These are phyloP conservation scores for Mycosarcoma mackinlayi DNA, from an alignment of 1,284 basidiomycete species.

Conservation along the genomic window DNA sequence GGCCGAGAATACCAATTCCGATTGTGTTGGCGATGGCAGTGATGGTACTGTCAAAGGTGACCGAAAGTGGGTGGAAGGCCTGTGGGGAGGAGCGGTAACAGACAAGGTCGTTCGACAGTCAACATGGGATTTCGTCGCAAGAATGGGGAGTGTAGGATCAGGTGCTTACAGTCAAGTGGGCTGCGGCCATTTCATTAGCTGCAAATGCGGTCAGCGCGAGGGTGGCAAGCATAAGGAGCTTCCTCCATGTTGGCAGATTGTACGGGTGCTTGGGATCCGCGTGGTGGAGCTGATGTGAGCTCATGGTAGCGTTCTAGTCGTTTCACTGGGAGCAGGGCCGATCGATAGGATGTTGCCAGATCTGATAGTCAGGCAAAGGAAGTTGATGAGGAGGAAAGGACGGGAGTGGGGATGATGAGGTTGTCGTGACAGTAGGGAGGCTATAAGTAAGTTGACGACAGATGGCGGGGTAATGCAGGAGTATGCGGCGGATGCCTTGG, in stretches of 20 bases:
- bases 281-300: slow-evolving; percentile 28
- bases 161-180: slow-evolving; percentile 51
- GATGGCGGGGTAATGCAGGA: neutral
- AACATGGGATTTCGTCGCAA: neutral
- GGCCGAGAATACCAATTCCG: slow-evolving; percentile 68
- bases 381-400: neutral
- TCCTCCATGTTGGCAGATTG: slow-evolving; percentile 59
- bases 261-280: slow-evolving; percentile 49
- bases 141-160: neutral
- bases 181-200: slow-evolving; percentile 62
- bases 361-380: no score
- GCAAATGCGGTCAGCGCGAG: slow-evolving; percentile 59
- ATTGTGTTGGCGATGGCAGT: slow-evolving; percentile 66
- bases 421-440: neutral
- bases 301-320: slow-evolving; percentile 11
- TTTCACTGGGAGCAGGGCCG: no score
- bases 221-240: slow-evolving; percentile 62
- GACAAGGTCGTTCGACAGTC: neutral
- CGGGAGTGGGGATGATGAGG: no score
- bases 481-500: no score
- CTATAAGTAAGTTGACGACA: neutral
- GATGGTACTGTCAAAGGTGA: slow-evolving; percentile 52
- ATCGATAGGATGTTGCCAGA: neutral
- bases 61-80: slow-evolving; percentile 55
- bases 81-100: slow-evolving; percentile 1